A percentile compares a stretch with the other conserved stretches of the same genome.
Conservation (phyloP, 2,329 filamentous ascomycete genomes). For the Pseudocercospora pini-densiflorae region DNA sequence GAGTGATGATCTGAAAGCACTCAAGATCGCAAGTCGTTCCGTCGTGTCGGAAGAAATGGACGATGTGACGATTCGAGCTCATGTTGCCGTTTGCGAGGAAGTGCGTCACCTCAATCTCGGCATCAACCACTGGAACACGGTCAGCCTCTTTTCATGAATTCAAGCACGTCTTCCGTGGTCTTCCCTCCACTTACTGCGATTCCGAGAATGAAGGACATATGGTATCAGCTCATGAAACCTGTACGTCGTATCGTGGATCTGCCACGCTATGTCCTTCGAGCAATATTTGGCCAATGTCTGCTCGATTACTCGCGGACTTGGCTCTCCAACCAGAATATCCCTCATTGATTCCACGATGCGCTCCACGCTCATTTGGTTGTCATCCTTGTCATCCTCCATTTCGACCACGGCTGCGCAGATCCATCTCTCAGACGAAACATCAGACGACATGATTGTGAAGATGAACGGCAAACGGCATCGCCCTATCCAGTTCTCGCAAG, state of each 20-base stretch:
- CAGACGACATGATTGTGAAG: background rate
- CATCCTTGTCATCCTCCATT: background rate
- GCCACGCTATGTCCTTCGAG: slow-evolving; percentile 8
- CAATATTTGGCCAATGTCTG: slow-evolving; percentile 3
- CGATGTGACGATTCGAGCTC: slow-evolving; percentile 13
- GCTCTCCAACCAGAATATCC: slow-evolving; percentile 11
- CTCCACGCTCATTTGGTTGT: background rate
- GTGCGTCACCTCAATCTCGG: slow-evolving; percentile 9
- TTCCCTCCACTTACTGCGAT: background rate
- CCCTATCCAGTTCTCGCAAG: background rate
- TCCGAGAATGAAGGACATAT: slow-evolving; percentile 5
- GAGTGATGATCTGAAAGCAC: slow-evolving; percentile 15
- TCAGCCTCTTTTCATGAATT: background rate
- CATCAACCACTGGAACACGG: background rate
- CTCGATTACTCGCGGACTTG: slow-evolving; percentile 6
- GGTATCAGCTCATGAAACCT: slow-evolving; percentile 9
- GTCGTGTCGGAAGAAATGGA: slow-evolving; percentile 6
- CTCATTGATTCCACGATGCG: background rate
- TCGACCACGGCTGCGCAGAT: background rate
- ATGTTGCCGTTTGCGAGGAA: slow-evolving; percentile 9
- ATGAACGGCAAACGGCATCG: background rate
- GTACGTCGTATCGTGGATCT: slow-evolving; percentile 7
- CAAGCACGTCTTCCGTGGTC: background rate
- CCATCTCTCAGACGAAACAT: background rate
- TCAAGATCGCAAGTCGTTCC: slow-evolving; percentile 8